Evolutionary conservation across 768 basidiomycete genomes (phyloP), one percentile per base, ranked within the genome.

Genomic region (Hemileccinum impolitum): DNA sequence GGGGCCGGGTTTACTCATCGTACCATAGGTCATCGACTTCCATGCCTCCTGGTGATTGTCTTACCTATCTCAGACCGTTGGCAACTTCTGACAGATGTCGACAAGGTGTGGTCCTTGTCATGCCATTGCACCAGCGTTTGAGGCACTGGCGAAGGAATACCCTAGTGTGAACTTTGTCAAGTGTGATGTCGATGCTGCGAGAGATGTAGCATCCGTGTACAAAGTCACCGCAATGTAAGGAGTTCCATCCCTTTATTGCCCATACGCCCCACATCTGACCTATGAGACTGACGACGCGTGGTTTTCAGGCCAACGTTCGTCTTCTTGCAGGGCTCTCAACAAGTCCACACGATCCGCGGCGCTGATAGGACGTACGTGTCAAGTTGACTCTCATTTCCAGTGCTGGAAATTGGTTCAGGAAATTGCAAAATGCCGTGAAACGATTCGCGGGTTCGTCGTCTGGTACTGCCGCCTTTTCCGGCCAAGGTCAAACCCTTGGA

Each of bases 31-130:
- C 51, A 88, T 92, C 52, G 90, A 92, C 68, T 92, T 92, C 61
- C 87, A 90, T 65, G 90, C 90, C 47, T 78, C 83, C 52, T 92
- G 90, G 90, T 88, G 55, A 55, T 70, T 36, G 6, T 50, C 31
- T 52, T 43, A 13, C 23, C 40, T 38, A 39, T 43, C 21, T 45
- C 19, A 39, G n/a, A 17, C 46, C 17, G 21, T 50, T 41, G 44
- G n/a, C 36, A 30, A 2, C n/a, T 42, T 47, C 52, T 63, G 39
- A 49, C 26, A 37, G 7, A 42, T 48, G 14, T 39, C 39, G 34
- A 35, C 52, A 55, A 90, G 89, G 90, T 92, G 90, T 75, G 84
- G 86, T 2, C 90, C 90, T 31, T 93, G 90, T 63, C 87, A 89
- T 66, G 75, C 76, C 36, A 93, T 93, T 54, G 90, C 89, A 3